A percentile compares a stretch with the other conserved stretches of the same genome.
phyloP scores from a whole-genome alignment of 2,329 filamentous ascomycete genomes.

The Verticillium nubilum region DNA sequence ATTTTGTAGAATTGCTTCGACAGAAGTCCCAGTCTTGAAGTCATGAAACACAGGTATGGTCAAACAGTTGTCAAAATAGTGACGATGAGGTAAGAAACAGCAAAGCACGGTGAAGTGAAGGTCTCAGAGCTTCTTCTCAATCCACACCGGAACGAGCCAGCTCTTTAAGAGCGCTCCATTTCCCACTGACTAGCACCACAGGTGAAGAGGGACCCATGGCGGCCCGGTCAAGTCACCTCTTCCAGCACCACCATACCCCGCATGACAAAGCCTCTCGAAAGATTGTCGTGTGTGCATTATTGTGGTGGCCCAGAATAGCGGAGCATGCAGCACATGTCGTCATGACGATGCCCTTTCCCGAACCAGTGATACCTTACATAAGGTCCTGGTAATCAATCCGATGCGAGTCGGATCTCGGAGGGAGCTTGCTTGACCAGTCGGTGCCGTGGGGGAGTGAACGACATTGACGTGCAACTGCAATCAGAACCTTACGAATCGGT shows the following conservation, averaged over 20 bases:
- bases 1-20: slow-evolving; percentile 26
- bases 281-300: background rate
- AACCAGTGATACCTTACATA: background rate
- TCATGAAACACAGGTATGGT: background rate
- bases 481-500: no score
- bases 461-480: no score
- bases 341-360: background rate
- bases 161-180: background rate
- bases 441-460: no score
- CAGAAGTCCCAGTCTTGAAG: background rate
- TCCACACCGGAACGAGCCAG: background rate
- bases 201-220: background rate
- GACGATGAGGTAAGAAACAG: background rate
- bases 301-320: background rate
- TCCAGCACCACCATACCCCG: background rate
- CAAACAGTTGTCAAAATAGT: background rate
- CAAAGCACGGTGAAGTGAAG: background rate
- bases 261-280: background rate
- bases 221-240: background rate
- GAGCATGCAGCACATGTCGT: background rate
- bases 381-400: background rate
- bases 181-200: background rate
- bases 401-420: background rate
- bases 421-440: no score
- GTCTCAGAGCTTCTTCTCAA: background rate